phyloP scores from a whole-genome alignment of 768 basidiomycete genomes.

The Lentinula lateritia region DNA sequence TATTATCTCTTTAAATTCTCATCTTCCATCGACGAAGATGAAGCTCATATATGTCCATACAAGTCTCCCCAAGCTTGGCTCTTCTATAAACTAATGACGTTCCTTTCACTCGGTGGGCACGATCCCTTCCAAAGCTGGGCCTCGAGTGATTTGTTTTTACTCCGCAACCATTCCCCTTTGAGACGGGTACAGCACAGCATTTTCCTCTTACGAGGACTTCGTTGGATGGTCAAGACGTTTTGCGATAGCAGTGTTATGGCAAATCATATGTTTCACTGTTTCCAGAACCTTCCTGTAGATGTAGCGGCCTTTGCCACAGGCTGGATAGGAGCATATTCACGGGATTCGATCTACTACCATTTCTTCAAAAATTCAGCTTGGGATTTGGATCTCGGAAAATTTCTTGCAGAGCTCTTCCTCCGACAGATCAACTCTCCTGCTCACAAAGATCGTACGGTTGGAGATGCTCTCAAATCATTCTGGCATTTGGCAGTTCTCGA shows the following conservation, averaged over 20 bases:
- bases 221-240: constrained; percentile 6
- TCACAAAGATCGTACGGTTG: neutral
- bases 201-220: neutral
- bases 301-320: constrained; percentile 2
- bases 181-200: neutral
- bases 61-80: constrained; percentile 22
- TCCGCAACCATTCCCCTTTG: neutral
- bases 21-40: neutral
- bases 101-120: neutral
- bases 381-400: constrained; percentile 2
- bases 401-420: constrained; percentile 4
- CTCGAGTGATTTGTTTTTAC: neutral
- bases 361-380: constrained; percentile 5
- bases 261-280: constrained; percentile 6
- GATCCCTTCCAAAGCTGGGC: constrained; percentile 1
- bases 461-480: neutral
- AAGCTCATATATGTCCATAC: constrained; percentile 18
- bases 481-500: constrained; percentile 4
- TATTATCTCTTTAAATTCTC: constrained; percentile 12
- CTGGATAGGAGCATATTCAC: neutral
- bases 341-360: constrained; percentile 1
- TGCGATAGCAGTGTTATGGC: constrained; percentile 5
- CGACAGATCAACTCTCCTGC: neutral
- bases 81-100: constrained; percentile 11
- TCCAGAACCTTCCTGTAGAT: neutral